A percentile compares a stretch with the other conserved stretches of the same genome.
These are phyloP conservation scores for Talaromyces sp. DNA, from an alignment of 2,329 filamentous ascomycete species.

Conservation along the genomic window DNA sequence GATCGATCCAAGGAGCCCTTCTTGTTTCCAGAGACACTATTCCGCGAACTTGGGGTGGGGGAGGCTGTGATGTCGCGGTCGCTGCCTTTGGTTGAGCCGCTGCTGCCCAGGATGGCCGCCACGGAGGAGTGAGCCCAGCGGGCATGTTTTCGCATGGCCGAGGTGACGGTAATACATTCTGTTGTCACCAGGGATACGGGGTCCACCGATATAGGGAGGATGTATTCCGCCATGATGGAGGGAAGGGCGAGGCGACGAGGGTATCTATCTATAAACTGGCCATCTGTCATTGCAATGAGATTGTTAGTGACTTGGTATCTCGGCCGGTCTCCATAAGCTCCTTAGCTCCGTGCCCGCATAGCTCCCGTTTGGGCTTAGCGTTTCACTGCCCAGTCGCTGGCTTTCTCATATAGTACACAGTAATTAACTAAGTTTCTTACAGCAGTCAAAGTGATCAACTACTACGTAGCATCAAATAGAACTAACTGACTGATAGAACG, in stretches of 20 bases:
- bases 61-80: slow-evolving; percentile 43
- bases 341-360: slow-evolving; percentile 20
- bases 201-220: slow-evolving; percentile 75
- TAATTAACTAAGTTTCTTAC: too few relatives aligned
- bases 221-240: slow-evolving; percentile 31
- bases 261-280: slow-evolving; percentile 10
- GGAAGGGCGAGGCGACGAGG: slow-evolving; percentile 12
- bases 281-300: slow-evolving; percentile 10
- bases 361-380: slow-evolving; percentile 29
- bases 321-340: slow-evolving; percentile 5
- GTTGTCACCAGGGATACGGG: slow-evolving; percentile 91
- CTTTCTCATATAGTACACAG: neutral
- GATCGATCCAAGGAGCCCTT: slow-evolving; percentile 7
- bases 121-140: slow-evolving; percentile 95
- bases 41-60: slow-evolving; percentile 33
- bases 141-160: slow-evolving; percentile 95
- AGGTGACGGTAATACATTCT: slow-evolving; percentile 98
- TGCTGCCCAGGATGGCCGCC: slow-evolving; percentile 85
- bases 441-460: too few relatives aligned
- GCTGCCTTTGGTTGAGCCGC: slow-evolving; percentile 46
- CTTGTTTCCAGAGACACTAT: slow-evolving; percentile 19
- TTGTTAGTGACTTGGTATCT: neutral
- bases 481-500: too few relatives aligned
- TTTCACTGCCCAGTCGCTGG: slow-evolving; percentile 17
- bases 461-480: too few relatives aligned